Conservation (phyloP, 805 yeast species). For the Pichia sporocuriosa region DNA sequence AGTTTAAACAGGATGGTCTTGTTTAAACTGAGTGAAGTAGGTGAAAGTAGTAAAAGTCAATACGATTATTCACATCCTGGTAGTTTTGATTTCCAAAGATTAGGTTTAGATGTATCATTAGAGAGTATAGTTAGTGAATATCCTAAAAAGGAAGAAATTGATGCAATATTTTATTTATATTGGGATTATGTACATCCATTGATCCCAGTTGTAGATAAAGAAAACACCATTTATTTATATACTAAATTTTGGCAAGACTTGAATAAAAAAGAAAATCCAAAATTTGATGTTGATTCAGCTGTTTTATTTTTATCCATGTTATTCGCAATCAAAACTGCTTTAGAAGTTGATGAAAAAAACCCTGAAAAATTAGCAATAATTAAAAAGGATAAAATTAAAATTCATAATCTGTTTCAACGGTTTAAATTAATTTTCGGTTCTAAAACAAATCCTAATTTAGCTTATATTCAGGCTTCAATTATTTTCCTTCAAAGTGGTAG, state of each 20-base stretch:
- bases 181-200: slow-evolving; percentile 14
- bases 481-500: slow-evolving; percentile 11
- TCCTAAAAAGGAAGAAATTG: slow-evolving; percentile 11
- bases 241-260: slow-evolving; percentile 11
- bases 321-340: slow-evolving; percentile 10
- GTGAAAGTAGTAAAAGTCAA: slow-evolving; percentile 2
- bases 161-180: slow-evolving; percentile 8
- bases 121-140: slow-evolving; percentile 6
- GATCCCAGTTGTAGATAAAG: slow-evolving; percentile 12
- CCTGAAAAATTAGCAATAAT: not conserved
- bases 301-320: slow-evolving; percentile 12
- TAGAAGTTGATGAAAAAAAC: slow-evolving; percentile 9
- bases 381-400: slow-evolving; percentile 2
- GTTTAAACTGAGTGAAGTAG: slow-evolving; percentile 11
- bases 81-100: slow-evolving; percentile 6
- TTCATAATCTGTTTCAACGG: slow-evolving; percentile 10
- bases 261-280: slow-evolving; percentile 1
- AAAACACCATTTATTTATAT: slow-evolving; percentile 1
- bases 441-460: slow-evolving; percentile 9
- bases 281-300: slow-evolving; percentile 12
- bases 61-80: slow-evolving; percentile 3
- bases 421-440: slow-evolving; percentile 10
- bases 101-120: not conserved
- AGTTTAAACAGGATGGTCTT: slow-evolving; percentile 11
- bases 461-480: slow-evolving; percentile 12